These are phyloP conservation scores for Chaetothyriales sp. DNA, from an alignment of 2,329 filamentous ascomycete genomes.

Conservation along the genomic window DNA sequence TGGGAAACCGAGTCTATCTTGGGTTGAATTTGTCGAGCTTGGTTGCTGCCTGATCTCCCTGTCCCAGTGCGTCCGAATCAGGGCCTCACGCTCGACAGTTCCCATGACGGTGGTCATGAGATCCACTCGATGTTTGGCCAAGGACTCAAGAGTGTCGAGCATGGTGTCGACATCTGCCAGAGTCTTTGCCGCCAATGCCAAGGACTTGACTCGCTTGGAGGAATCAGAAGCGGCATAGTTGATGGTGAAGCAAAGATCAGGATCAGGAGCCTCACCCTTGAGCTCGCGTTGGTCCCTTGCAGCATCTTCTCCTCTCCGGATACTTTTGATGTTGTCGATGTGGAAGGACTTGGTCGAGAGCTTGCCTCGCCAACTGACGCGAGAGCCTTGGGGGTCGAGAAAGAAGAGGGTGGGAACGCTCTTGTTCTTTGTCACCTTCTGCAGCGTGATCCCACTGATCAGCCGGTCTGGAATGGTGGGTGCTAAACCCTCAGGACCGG, in stretches of 20 bases:
- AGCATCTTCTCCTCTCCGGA: slow-evolving; percentile 68
- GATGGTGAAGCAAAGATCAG: slow-evolving; percentile 74
- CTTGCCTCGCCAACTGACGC: slow-evolving; percentile 72
- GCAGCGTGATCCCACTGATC: slow-evolving; percentile 61
- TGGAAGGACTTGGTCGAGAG: slow-evolving; percentile 74
- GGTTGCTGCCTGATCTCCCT: slow-evolving; percentile 62
- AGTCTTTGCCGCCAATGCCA: slow-evolving; percentile 74
- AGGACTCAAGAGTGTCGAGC: slow-evolving; percentile 68
- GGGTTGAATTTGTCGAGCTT: slow-evolving; percentile 34
- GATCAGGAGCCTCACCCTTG: slow-evolving; percentile 49
- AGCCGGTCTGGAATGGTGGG: slow-evolving; percentile 65
- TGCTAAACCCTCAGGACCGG: slow-evolving; percentile 27
- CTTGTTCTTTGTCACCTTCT: slow-evolving; percentile 74
- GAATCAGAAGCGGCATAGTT: slow-evolving; percentile 68
- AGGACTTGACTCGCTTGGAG: slow-evolving; percentile 58
- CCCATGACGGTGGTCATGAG: slow-evolving; percentile 80
- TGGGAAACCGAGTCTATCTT: slow-evolving; percentile 58
- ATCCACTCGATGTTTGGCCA: slow-evolving; percentile 73
- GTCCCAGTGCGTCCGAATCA: slow-evolving; percentile 71
- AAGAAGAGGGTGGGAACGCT: slow-evolving; percentile 58
- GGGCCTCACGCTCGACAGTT: slow-evolving; percentile 58
- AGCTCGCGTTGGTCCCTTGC: slow-evolving; percentile 81
- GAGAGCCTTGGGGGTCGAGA: slow-evolving; percentile 68
- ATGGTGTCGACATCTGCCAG: slow-evolving; percentile 59
- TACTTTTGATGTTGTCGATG: slow-evolving; percentile 88